Evolutionary conservation across 2,329 filamentous ascomycete species (phyloP).

Genomic region (Fusarium heterosporum): DNA sequence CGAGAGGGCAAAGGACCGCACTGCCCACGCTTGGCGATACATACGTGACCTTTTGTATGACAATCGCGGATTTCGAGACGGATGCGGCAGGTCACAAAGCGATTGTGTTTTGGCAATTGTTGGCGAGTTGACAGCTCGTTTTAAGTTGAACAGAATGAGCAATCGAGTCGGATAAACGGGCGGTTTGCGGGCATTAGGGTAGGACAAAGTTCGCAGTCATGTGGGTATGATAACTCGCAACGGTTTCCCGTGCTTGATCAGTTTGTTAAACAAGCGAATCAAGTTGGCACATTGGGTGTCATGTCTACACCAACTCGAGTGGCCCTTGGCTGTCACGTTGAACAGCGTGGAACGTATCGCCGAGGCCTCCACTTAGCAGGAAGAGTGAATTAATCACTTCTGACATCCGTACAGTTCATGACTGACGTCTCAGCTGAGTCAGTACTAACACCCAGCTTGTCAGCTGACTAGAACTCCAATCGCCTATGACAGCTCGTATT

Average conservation of each 20-base stretch:
- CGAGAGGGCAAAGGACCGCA: background rate
- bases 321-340: background rate
- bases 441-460: background rate
- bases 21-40: conserved; percentile 14
- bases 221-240: conserved; percentile 1
- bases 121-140: conserved; percentile 29
- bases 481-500: conserved; percentile 15
- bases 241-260: background rate
- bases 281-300: background rate
- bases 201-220: conserved; percentile 9
- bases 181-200: conserved; percentile 12
- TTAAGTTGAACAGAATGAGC: conserved; percentile 1
- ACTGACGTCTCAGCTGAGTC: conserved; percentile 11
- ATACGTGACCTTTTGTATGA: conserved; percentile 18
- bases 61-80: conserved; percentile 20
- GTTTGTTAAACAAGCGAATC: background rate
- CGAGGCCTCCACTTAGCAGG: background rate
- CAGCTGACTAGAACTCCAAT: conserved; percentile 20
- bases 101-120: conserved; percentile 21
- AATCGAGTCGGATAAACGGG: conserved; percentile 6
- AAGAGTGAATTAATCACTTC: background rate
- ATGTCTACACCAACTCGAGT: background rate
- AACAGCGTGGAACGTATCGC: background rate
- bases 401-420: background rate
- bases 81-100: conserved; percentile 26